Evolutionary conservation across 2,329 filamentous ascomycete genomes (phyloP).

Genomic region (Nemania diffusa): DNA sequence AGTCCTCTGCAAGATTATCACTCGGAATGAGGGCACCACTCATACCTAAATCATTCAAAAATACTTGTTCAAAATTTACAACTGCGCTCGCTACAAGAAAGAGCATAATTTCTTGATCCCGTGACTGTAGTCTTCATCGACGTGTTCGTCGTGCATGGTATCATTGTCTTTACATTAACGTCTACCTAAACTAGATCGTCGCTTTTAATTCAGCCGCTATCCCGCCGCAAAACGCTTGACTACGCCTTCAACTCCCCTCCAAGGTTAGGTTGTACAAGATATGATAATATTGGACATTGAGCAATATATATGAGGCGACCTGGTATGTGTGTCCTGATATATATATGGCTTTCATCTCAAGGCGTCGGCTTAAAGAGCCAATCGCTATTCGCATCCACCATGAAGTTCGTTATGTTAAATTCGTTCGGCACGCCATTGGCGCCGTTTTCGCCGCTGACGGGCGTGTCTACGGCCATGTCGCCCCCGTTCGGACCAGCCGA

Average conservation of each 20-base stretch:
- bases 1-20: no score
- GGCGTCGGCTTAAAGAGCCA: conserved; percentile 71
- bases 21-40: no score
- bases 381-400: conserved; percentile 77
- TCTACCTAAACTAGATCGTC: background rate
- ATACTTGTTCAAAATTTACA: background rate
- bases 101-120: background rate
- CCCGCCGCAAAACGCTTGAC: background rate
- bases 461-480: conserved; percentile 36
- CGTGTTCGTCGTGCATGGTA: background rate
- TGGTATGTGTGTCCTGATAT: background rate
- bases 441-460: conserved; percentile 36
- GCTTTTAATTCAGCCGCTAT: background rate
- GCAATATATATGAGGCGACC: background rate
- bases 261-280: background rate
- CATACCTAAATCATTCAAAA: no score
- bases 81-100: background rate
- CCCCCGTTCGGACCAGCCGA: conserved; percentile 38
- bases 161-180: background rate
- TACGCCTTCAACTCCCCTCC: background rate
- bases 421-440: conserved; percentile 60
- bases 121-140: background rate
- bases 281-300: background rate
- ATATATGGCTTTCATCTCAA: conserved; percentile 8
- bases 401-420: conserved; percentile 82